Base-by-base conservation (phyloP, 1,284 basidiomycete species). In the Austroboletus novae-zelandiae region DNA sequence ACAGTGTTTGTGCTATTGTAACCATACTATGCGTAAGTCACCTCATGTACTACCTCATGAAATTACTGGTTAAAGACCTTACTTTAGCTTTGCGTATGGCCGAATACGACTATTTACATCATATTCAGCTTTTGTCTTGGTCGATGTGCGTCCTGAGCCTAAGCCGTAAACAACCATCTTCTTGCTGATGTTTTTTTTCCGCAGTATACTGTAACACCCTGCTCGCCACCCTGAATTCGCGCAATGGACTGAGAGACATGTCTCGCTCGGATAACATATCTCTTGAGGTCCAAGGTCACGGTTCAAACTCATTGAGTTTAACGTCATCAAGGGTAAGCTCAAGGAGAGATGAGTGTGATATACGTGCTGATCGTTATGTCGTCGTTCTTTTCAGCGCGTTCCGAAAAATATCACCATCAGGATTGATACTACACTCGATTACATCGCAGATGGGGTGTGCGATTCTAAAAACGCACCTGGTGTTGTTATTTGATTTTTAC, bases 91-190 rank as follows among this genome's bases (percentile, higher is more conserved):
- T 54, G 69, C 14, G 57, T 61, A 1, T 65, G 73, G 30, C 73
- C 73, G 1, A 47, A 59, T 34, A 69, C 74, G 0, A 71, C 76
- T 54, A 65, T 77, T 47, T 79, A 78, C 56, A 74, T 76, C 14
- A 53, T 65, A 10, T 78, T 78, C 62, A 77, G 74, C 59, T 78
- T 76, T 60, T 70, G 69, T 50, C 67, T 76, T 44, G 76, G 77
- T 13, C 72, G 76, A 18, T 57, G 72, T 74, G 54, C 53, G 72
- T 61, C 14, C 7, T n/a, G 8, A 9, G 2, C 25, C n/a, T n/a
- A n/a, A n/a, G n/a, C 23, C 10, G 13, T 9, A 14, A 10, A 7
- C 4, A 25, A 8, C 10, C 11, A 5, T 25, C 23, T 23, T 14
- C 17, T 3, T 29, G 3, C 30, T 30, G 13, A 10, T 8, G 5